Evolutionary conservation across 1,139 yeast species (phyloP).

Genomic region (Nadsonia commutata): DNA sequence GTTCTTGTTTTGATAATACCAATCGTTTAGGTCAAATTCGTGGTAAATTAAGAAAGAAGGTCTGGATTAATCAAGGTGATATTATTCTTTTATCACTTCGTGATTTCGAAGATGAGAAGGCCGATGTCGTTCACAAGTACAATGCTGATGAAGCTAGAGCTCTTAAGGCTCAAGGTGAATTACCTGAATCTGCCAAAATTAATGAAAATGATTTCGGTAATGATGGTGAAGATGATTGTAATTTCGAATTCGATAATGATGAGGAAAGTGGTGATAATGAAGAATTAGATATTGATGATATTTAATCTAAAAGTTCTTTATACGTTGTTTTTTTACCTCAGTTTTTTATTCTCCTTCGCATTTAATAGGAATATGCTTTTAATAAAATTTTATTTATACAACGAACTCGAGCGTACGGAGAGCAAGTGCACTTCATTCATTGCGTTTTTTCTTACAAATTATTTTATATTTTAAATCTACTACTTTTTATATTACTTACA

Average conservation of each 20-base stretch:
- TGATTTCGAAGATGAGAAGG: slow-evolving; percentile 96
- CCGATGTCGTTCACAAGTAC: slow-evolving; percentile 95
- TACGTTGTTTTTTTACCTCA: too few relatives aligned
- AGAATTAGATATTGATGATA: slow-evolving; percentile 72
- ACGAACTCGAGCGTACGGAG: too few relatives aligned
- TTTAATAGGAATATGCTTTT: too few relatives aligned
- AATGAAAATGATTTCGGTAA: slow-evolving; percentile 97
- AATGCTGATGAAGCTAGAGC: slow-evolving; percentile 97
- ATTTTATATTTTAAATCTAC: too few relatives aligned
- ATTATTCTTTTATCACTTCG: slow-evolving; percentile 89
- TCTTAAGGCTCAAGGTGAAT: slow-evolving; percentile 87
- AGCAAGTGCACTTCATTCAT: too few relatives aligned
- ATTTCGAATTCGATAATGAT: slow-evolving; percentile 96
- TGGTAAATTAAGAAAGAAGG: slow-evolving; percentile 98
- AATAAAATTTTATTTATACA: too few relatives aligned
- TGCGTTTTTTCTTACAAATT: too few relatives aligned
- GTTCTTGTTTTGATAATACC: slow-evolving; percentile 83
- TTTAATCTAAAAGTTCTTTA: too few relatives aligned
- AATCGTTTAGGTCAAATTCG: slow-evolving; percentile 95
- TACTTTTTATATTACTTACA: too few relatives aligned
- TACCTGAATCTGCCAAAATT: slow-evolving; percentile 89
- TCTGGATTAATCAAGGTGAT: slow-evolving; percentile 99
- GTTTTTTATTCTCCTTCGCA: too few relatives aligned
- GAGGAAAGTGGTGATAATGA: slow-evolving; percentile 63
- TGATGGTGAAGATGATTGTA: slow-evolving; percentile 92